Conservation (phyloP, 2,329 filamentous ascomycete species). For the Dactylellina leptospora region DNA sequence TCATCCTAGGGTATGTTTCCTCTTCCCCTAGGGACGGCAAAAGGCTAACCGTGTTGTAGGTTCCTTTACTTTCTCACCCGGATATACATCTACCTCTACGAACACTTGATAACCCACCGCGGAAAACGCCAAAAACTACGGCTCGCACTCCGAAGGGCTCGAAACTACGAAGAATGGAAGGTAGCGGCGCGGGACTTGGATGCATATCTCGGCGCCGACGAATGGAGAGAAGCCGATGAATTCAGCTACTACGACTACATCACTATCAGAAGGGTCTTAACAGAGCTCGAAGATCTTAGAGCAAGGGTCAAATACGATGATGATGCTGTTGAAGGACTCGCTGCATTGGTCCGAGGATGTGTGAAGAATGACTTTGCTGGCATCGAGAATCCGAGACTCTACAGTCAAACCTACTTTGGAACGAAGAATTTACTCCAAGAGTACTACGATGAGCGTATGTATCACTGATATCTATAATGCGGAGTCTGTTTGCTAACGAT, state of each 20-base stretch:
- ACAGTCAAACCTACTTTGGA: constrained; percentile 96
- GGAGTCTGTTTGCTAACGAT: constrained; percentile 1
- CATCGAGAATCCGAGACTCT: constrained; percentile 90
- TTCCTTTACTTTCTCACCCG: constrained; percentile 80
- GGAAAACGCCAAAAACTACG: constrained; percentile 78
- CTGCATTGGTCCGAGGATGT: constrained; percentile 81
- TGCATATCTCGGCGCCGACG: constrained; percentile 78
- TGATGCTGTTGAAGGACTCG: constrained; percentile 75
- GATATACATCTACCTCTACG: constrained; percentile 90
- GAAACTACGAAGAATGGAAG: constrained; percentile 84
- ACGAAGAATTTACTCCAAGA: constrained; percentile 94
- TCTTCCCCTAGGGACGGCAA: neutral
- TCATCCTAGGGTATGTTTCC: constrained; percentile 66
- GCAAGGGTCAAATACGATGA: constrained; percentile 67
- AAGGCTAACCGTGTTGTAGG: constrained; percentile 57
- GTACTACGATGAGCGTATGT: constrained; percentile 81
- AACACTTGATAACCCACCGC: constrained; percentile 89
- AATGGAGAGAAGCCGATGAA: constrained; percentile 80
- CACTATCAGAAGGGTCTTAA: constrained; percentile 79
- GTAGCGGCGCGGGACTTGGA: constrained; percentile 81
- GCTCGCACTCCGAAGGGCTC: constrained; percentile 74
- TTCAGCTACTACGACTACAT: constrained; percentile 88
- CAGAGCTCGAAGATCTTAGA: constrained; percentile 75
- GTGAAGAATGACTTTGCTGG: constrained; percentile 98
- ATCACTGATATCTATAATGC: neutral